These are phyloP conservation scores for Sisymbrium altissimum DNA, from an alignment of 345 rosid genomes.

Conservation along the genomic window DNA sequence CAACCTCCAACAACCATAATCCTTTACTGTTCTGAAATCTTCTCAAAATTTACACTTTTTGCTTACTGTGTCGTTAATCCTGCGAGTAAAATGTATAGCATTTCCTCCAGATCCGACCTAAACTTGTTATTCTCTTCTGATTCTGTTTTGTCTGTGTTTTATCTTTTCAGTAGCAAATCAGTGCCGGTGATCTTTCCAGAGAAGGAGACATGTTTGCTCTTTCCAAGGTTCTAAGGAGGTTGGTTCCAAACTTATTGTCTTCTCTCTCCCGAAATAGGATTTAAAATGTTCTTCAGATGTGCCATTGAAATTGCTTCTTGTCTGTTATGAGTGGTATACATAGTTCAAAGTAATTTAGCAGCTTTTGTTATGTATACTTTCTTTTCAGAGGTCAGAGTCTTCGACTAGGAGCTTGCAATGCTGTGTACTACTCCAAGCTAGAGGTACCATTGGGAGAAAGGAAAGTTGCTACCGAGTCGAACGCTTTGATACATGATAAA, in stretches of 20 bases:
- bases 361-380: not conserved
- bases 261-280: not conserved
- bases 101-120: slow-evolving; percentile 4
- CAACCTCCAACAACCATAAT: too few relatives aligned
- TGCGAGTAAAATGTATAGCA: not conserved
- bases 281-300: not conserved
- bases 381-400: slow-evolving; percentile 45
- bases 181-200: not conserved
- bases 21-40: too few relatives aligned
- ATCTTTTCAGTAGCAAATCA: not conserved
- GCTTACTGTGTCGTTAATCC: too few relatives aligned
- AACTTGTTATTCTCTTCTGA: not conserved
- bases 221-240: slow-evolving; percentile 35
- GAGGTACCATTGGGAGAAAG: slow-evolving; percentile 31
- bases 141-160: not conserved
- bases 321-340: not conserved
- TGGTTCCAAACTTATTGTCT: not conserved
- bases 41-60: too few relatives aligned
- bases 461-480: slow-evolving; percentile 6
- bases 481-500: slow-evolving; percentile 23
- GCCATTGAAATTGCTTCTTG: not conserved
- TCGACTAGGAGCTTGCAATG: slow-evolving; percentile 35
- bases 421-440: slow-evolving; percentile 37
- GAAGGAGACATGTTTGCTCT: slow-evolving; percentile 29
- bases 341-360: not conserved